Conservation (phyloP, 345 rosid species). For the Anacardium occidentale region DNA sequence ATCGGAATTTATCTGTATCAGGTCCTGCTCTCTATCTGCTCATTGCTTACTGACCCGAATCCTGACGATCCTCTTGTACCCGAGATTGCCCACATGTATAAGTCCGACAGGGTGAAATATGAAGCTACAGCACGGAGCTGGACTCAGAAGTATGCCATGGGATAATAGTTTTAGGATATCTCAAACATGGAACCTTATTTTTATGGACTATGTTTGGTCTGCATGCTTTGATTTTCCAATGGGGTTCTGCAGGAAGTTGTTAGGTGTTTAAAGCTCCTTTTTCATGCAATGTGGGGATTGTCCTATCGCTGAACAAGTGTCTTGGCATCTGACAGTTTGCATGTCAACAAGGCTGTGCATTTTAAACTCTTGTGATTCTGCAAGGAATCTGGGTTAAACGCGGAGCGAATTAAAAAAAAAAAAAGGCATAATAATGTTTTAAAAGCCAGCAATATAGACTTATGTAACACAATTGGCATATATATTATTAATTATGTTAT, state of each 20-base stretch:
- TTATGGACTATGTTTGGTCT: constrained; percentile 3
- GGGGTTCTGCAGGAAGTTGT: neutral
- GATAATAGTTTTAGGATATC: constrained; percentile 20
- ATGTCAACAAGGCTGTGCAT: neutral
- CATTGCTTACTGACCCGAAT: constrained; percentile 43
- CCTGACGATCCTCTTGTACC: constrained; percentile 49
- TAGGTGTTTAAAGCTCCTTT: constrained; percentile 1
- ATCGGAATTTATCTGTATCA: constrained; percentile 10
- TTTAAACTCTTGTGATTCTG: neutral
- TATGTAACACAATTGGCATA: too few species aligned
- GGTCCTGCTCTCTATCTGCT: constrained; percentile 46
- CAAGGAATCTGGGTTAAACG: too few species aligned
- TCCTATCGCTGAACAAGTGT: neutral
- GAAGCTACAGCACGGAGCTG: constrained; percentile 46
- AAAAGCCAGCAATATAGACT: too few species aligned
- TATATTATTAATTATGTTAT: too few species aligned
- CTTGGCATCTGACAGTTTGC: neutral
- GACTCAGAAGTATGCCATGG: constrained; percentile 51
- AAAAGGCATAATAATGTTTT: too few species aligned
- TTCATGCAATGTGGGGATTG: neutral
- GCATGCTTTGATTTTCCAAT: neutral
- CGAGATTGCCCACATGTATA: constrained; percentile 48
- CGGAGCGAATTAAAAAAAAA: too few species aligned
- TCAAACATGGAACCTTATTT: neutral
- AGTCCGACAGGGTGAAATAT: constrained; percentile 39